phyloP scores from a whole-genome alignment of 2,329 filamentous ascomycete genomes.

The Dryadomyces quercivorus region DNA sequence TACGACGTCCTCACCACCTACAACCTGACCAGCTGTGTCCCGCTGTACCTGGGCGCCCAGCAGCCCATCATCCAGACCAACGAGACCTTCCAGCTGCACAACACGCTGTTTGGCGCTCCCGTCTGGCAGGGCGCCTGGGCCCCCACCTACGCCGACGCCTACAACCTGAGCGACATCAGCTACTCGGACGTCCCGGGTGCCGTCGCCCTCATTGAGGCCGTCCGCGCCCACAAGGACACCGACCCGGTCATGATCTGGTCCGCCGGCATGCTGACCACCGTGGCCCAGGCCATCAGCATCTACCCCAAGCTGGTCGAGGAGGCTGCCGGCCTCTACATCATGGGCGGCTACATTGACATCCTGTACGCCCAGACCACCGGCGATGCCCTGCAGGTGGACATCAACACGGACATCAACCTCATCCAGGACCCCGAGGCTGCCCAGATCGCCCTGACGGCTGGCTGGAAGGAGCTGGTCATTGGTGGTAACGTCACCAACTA shows the following conservation, averaged over 20 bases:
- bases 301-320: constrained; percentile 4
- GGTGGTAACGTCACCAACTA: constrained; percentile 8
- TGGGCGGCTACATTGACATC: constrained; percentile 6
- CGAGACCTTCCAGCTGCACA: constrained; percentile 6
- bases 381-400: constrained; percentile 2
- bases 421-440: constrained; percentile 7
- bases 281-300: constrained; percentile 4
- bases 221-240: constrained; percentile 1
- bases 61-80: constrained; percentile 7
- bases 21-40: constrained; percentile 4
- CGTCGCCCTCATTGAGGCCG: constrained; percentile 2
- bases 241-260: constrained; percentile 8
- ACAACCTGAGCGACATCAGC: constrained; percentile 3
- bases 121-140: constrained; percentile 6
- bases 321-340: constrained; percentile 5
- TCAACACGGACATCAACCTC: constrained; percentile 9
- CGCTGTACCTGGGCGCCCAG: constrained; percentile 6
- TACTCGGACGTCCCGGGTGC: constrained; percentile 1
- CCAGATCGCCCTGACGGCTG: constrained; percentile 5
- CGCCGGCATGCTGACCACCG: constrained; percentile 6
- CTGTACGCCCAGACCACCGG: constrained; percentile 3
- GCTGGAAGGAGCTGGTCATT: constrained; percentile 7
- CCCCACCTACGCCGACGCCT: not conserved
- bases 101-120: constrained; percentile 4
- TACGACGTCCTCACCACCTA: constrained; percentile 1